Conservation (phyloP, 192 early-diverging fungal species). For the Phlyctochytrium bullatum region DNA sequence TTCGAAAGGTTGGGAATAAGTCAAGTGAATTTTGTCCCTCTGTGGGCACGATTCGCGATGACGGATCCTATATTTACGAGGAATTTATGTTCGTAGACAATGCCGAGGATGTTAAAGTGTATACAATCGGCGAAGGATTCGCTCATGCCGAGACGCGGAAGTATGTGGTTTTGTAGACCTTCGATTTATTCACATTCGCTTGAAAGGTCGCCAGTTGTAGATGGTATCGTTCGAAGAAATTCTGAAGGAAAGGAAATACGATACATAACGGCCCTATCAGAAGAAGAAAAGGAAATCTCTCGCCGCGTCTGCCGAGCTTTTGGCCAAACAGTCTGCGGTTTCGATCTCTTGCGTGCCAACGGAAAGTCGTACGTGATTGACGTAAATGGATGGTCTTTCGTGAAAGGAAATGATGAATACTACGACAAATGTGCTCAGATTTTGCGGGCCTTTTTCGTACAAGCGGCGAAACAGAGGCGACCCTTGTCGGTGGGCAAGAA, state of each 20-base stretch:
- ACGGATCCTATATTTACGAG: conserved; percentile 91
- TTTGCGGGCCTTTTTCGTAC: conserved; percentile 74
- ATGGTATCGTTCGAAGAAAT: conserved; percentile 92
- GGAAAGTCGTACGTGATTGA: conserved; percentile 91
- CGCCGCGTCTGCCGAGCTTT: conserved; percentile 72
- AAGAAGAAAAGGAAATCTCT: conserved; percentile 77
- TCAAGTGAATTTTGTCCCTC: conserved; percentile 84
- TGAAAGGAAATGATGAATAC: conserved; percentile 93
- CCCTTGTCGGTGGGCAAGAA: conserved; percentile 21
- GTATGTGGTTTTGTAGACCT: conserved; percentile 31
- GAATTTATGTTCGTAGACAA: conserved; percentile 93
- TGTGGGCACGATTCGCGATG: conserved; percentile 60
- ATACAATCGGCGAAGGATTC: conserved; percentile 87
- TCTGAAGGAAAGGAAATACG: conserved; percentile 97
- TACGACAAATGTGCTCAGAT: conserved; percentile 81
- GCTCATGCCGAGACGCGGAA: conserved; percentile 95
- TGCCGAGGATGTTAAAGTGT: conserved; percentile 96
- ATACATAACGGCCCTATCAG: conserved; percentile 79
- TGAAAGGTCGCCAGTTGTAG: conserved; percentile 84
- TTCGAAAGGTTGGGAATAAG: conserved; percentile 81
- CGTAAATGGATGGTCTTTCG: conserved; percentile 99
- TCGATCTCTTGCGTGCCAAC: conserved; percentile 83
- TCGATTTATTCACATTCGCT: neutral
- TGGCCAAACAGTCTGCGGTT: conserved; percentile 93
- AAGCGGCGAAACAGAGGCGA: conserved; percentile 46